These are phyloP conservation scores for Fusarium oligoseptatum DNA, from an alignment of 2,329 filamentous ascomycete species.

Conservation along the genomic window DNA sequence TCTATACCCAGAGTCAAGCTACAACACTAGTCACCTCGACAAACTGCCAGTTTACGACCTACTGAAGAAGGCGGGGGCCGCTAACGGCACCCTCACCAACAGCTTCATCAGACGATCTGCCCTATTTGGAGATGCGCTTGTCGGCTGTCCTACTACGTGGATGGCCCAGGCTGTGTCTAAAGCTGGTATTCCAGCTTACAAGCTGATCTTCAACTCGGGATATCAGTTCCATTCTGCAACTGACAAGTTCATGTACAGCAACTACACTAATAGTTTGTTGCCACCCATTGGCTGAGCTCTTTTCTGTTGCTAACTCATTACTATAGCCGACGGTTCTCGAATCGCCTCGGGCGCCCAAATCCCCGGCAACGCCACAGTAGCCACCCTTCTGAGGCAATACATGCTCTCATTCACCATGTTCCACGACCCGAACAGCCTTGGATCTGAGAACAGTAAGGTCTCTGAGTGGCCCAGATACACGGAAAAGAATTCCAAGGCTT, in stretches of 20 bases:
- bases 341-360: neutral
- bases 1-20: neutral
- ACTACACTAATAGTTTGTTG: slow-evolving; percentile 2
- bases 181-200: slow-evolving; percentile 3
- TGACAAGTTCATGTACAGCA: neutral
- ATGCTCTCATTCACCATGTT: slow-evolving; percentile 11
- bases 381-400: slow-evolving; percentile 2
- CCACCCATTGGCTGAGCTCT: neutral
- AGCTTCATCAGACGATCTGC: slow-evolving; percentile 9
- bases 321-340: slow-evolving; percentile 10
- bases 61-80: neutral
- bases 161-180: slow-evolving; percentile 5
- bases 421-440: slow-evolving; percentile 1
- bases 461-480: slow-evolving; percentile 7
- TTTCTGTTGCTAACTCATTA: too few relatives aligned
- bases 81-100: neutral
- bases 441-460: neutral
- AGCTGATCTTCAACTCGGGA: slow-evolving; percentile 14
- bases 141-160: slow-evolving; percentile 4
- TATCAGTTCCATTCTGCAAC: slow-evolving; percentile 17
- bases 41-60: neutral
- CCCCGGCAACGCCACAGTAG: slow-evolving; percentile 10
- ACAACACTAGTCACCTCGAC: slow-evolving; percentile 3
- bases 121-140: slow-evolving; percentile 5
- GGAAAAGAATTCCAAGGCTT: neutral